Conservation (phyloP, 2,329 filamentous ascomycete species). For the Talaromyces sp. region DNA sequence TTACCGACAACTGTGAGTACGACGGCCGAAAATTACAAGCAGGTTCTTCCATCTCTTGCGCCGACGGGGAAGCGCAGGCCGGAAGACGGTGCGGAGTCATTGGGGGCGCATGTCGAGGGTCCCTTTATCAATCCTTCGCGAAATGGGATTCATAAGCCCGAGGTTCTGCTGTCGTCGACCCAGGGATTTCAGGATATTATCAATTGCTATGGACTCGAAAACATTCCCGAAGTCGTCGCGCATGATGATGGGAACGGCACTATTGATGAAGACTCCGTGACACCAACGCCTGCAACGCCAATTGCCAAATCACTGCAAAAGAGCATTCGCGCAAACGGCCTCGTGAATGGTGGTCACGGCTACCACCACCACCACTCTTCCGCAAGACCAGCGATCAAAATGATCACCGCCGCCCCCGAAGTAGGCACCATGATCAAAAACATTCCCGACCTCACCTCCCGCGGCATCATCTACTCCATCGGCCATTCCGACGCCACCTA, state of each 20-base stretch:
- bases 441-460: slow-evolving; percentile 61
- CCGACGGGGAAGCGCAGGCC: slow-evolving; percentile 62
- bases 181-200: slow-evolving; percentile 56
- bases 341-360: neutral
- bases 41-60: slow-evolving; percentile 67
- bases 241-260: neutral
- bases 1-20: slow-evolving; percentile 75
- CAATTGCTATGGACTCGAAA: slow-evolving; percentile 58
- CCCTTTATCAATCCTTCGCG: slow-evolving; percentile 79
- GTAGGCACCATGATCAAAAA: slow-evolving; percentile 62
- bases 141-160: slow-evolving; percentile 77
- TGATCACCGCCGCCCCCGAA: slow-evolving; percentile 85
- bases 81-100: slow-evolving; percentile 70
- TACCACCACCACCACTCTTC: neutral
- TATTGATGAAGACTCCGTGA: slow-evolving; percentile 29
- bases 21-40: slow-evolving; percentile 70
- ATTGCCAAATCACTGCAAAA: slow-evolving; percentile 10
- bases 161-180: slow-evolving; percentile 61
- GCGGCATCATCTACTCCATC: slow-evolving; percentile 70
- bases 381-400: slow-evolving; percentile 53
- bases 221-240: slow-evolving; percentile 44
- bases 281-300: slow-evolving; percentile 11
- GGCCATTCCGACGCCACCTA: slow-evolving; percentile 86
- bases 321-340: slow-evolving; percentile 1
- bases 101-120: slow-evolving; percentile 87